Evolutionary conservation across 2,329 filamentous ascomycete species (phyloP).

Genomic region (Penicillium sp.): DNA sequence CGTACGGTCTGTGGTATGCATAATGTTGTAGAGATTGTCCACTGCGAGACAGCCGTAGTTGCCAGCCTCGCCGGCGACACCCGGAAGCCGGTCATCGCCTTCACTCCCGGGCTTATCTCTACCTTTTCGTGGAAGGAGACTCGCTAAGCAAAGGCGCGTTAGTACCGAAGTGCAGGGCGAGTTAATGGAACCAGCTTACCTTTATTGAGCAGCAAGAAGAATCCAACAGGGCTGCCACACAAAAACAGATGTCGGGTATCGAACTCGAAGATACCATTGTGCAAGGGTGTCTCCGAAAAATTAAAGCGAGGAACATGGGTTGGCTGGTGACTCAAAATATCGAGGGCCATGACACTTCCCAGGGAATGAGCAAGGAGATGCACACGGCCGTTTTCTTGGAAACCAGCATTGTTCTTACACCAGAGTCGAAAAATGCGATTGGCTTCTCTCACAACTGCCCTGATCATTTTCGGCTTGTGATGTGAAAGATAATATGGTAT

Average conservation of each 20-base stretch:
- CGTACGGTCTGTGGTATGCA: slow-evolving; percentile 63
- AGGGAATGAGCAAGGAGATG: slow-evolving; percentile 92
- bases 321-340: slow-evolving; percentile 85
- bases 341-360: slow-evolving; percentile 89
- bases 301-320: slow-evolving; percentile 57
- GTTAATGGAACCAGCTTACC: slow-evolving; percentile 20
- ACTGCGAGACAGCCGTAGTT: slow-evolving; percentile 86
- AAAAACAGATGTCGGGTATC: slow-evolving; percentile 86
- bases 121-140: slow-evolving; percentile 70
- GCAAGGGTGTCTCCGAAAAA: slow-evolving; percentile 34
- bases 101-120: slow-evolving; percentile 71
- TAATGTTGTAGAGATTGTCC: slow-evolving; percentile 93
- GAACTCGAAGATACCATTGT: slow-evolving; percentile 73
- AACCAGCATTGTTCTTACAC: slow-evolving; percentile 89
- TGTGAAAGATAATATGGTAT: slow-evolving; percentile 97
- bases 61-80: slow-evolving; percentile 71
- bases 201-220: slow-evolving; percentile 84
- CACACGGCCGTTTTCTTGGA: slow-evolving; percentile 73
- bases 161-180: slow-evolving; percentile 18
- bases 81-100: slow-evolving; percentile 54
- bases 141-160: slow-evolving; percentile 37
- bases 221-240: slow-evolving; percentile 82
- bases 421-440: slow-evolving; percentile 94
- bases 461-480: slow-evolving; percentile 92
- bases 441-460: slow-evolving; percentile 80